These are phyloP conservation scores for Lasiodiplodia gonubiensis DNA, from an alignment of 2,329 filamentous ascomycete genomes.

Conservation along the genomic window DNA sequence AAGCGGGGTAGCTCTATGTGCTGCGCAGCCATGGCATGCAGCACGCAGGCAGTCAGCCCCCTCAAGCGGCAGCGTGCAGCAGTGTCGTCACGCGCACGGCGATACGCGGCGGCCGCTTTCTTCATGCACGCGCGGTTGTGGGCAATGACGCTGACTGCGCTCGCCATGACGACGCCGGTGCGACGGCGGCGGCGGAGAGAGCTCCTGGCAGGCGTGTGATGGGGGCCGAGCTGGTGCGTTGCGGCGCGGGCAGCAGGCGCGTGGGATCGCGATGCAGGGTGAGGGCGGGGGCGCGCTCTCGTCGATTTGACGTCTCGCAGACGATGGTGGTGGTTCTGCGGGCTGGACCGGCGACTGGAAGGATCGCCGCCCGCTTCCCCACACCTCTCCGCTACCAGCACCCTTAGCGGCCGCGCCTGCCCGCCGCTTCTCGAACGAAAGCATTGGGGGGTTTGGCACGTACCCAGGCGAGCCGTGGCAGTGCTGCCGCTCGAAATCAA, in stretches of 20 bases:
- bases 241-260: background rate
- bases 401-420: slow-evolving; percentile 4
- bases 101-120: slow-evolving; percentile 14
- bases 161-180: slow-evolving; percentile 13
- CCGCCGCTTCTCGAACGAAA: background rate
- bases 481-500: background rate
- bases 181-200: background rate
- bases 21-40: slow-evolving; percentile 25
- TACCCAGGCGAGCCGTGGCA: background rate
- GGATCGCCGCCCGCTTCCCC: slow-evolving; percentile 16
- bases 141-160: slow-evolving; percentile 21
- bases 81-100: slow-evolving; percentile 13
- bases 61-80: slow-evolving; percentile 24
- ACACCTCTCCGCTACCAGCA: slow-evolving; percentile 9
- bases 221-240: background rate
- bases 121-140: slow-evolving; percentile 10
- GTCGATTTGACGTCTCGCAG: background rate
- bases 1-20: slow-evolving; percentile 23
- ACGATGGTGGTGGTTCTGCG: slow-evolving; percentile 6
- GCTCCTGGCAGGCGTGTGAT: background rate
- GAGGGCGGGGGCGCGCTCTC: background rate
- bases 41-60: slow-evolving; percentile 26
- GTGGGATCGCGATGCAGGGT: slow-evolving; percentile 3
- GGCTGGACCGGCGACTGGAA: slow-evolving; percentile 3
- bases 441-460: background rate